Conservation (phyloP, 306 rosid genomes). For the Vigna angularis region DNA sequence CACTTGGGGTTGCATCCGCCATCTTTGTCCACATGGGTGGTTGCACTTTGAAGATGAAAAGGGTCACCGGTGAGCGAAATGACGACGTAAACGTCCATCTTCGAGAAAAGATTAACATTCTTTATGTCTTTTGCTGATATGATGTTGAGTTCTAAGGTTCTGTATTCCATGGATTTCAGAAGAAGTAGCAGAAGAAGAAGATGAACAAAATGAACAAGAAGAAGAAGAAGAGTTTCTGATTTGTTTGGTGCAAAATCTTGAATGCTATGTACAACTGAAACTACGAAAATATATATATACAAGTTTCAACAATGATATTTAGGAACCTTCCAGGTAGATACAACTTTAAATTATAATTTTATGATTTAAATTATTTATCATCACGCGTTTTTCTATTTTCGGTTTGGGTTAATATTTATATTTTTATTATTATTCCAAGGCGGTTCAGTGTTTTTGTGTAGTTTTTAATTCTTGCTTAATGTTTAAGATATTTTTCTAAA, state of each 20-base stretch:
- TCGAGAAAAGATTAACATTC: constrained; percentile 65
- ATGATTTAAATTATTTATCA: background rate
- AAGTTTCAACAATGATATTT: background rate
- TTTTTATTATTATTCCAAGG: background rate
- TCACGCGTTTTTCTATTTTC: background rate
- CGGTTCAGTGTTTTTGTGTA: background rate
- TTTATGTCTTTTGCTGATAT: constrained; percentile 76
- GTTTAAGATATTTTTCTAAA: constrained; percentile 9
- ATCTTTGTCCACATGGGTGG: constrained; percentile 51
- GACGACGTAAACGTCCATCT: constrained; percentile 81
- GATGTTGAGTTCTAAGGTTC: constrained; percentile 66
- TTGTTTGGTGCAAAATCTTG: background rate
- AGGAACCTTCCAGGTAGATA: constrained; percentile 35
- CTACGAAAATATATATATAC: background rate
- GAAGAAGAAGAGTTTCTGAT: background rate
- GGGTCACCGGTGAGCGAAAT: constrained; percentile 64
- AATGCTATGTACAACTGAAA: background rate
- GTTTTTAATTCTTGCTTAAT: background rate
- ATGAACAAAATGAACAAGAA: too few species aligned
- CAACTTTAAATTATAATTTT: background rate
- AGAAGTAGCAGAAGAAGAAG: too few species aligned
- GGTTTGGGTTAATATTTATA: background rate
- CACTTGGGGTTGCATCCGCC: constrained; percentile 67
- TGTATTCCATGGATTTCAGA: constrained; percentile 49
- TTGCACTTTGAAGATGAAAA: constrained; percentile 32